These are phyloP conservation scores for Saprolegnia parasitica DNA, from an alignment of 352 stramenopile species.

Conservation along the genomic window DNA sequence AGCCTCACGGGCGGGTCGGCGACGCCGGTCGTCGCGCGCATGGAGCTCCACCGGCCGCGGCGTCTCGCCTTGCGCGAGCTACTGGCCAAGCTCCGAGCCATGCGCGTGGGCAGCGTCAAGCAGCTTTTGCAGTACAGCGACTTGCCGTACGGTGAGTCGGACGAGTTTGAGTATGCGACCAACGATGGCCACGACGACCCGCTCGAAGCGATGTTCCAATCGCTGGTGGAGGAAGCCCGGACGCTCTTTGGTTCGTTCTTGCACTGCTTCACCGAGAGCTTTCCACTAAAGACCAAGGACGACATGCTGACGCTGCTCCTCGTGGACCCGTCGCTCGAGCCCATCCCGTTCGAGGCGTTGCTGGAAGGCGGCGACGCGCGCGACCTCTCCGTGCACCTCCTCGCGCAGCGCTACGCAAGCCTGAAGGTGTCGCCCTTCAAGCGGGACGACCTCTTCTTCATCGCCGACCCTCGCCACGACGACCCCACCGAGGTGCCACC, in stretches of 20 bases:
- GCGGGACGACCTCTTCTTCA: constrained; percentile 54
- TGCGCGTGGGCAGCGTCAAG: constrained; percentile 40
- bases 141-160: constrained; percentile 35
- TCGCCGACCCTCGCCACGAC: constrained; percentile 60
- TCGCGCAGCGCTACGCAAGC: constrained; percentile 45
- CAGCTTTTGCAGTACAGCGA: constrained; percentile 40
- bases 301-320: constrained; percentile 47
- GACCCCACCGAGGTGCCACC: constrained; percentile 33
- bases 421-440: constrained; percentile 52
- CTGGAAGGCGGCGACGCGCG: constrained; percentile 41
- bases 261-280: constrained; percentile 41
- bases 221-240: constrained; percentile 42
- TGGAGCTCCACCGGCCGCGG: constrained; percentile 25
- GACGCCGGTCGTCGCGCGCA: constrained; percentile 9
- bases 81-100: constrained; percentile 31
- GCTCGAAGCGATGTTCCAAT: constrained; percentile 51
- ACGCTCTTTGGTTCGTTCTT: constrained; percentile 52
- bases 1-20: neutral
- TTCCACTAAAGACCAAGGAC: constrained; percentile 43
- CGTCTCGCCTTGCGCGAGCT: constrained; percentile 15
- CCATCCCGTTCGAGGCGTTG: constrained; percentile 53
- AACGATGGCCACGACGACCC: constrained; percentile 33
- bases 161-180: constrained; percentile 41
- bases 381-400: constrained; percentile 69
- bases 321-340: constrained; percentile 48